These are phyloP conservation scores for Chytriomyces sp. DNA, from an alignment of 192 early-diverging fungal species.

Conservation along the genomic window DNA sequence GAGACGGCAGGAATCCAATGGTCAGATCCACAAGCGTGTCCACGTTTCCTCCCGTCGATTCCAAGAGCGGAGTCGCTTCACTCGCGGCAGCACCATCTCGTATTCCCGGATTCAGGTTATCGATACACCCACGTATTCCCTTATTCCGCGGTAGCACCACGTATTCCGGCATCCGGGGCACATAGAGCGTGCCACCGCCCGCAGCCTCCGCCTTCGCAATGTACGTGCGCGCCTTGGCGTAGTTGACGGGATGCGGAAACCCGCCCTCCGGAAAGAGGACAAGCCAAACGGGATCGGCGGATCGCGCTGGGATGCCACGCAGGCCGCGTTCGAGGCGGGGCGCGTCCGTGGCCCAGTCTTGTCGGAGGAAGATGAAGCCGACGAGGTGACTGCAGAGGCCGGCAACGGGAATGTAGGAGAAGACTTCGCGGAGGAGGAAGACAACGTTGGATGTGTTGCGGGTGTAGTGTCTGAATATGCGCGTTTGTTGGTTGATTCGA, in stretches of 20 bases:
- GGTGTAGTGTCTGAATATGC: not conserved
- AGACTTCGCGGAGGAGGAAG: not conserved
- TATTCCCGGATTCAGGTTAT: not conserved
- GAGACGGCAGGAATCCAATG: constrained; percentile 1
- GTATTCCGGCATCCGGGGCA: not conserved
- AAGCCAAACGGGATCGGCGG: constrained; percentile 3
- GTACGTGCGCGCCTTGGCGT: not conserved
- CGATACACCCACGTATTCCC: not conserved
- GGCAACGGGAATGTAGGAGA: constrained; percentile 6
- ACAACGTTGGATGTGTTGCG: not conserved
- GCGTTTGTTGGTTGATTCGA: no score
- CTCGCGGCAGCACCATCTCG: no score
- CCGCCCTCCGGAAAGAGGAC: constrained; percentile 18
- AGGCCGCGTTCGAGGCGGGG: not conserved
- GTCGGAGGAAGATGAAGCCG: constrained; percentile 17
- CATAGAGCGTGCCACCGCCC: no score
- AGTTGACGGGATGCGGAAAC: not conserved
- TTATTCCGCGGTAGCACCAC: constrained; percentile 15
- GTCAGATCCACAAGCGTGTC: constrained; percentile 12
- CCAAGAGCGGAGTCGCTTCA: no score
- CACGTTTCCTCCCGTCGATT: no score
- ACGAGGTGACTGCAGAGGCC: not conserved
- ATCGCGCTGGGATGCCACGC: not conserved
- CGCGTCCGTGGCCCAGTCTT: constrained; percentile 10
- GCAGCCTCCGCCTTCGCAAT: constrained; percentile 1